Evolutionary conservation across 2,329 filamentous ascomycete species (phyloP).

Genomic region (Phialophora chinensis): DNA sequence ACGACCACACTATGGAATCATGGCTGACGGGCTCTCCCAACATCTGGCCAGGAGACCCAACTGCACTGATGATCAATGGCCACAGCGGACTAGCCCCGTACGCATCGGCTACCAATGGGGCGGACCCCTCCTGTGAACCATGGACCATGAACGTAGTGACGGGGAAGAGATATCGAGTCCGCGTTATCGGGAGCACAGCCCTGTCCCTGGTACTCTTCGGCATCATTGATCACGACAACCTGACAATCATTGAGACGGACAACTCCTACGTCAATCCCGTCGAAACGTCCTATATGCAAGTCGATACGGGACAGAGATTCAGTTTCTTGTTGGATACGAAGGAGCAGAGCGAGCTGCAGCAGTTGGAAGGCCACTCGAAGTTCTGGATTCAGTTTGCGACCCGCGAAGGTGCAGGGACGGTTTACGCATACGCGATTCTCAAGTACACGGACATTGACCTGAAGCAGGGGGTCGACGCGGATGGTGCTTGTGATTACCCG

Average conservation of each 20-base stretch:
- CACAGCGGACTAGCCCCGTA: slow-evolving; percentile 54
- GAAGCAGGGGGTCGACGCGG: slow-evolving; percentile 1
- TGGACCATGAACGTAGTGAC: slow-evolving; percentile 65
- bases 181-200: slow-evolving; percentile 64
- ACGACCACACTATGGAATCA: slow-evolving; percentile 58
- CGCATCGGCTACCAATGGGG: slow-evolving; percentile 38
- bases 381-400: slow-evolving; percentile 52
- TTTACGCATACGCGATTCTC: slow-evolving; percentile 43
- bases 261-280: slow-evolving; percentile 45
- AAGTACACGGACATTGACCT: slow-evolving; percentile 33
- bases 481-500: slow-evolving; percentile 31
- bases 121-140: slow-evolving; percentile 46
- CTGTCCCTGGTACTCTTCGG: slow-evolving; percentile 62
- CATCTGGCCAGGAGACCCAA: slow-evolving; percentile 64
- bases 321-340: slow-evolving; percentile 64
- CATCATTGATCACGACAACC: slow-evolving; percentile 62
- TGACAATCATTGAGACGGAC: slow-evolving; percentile 68
- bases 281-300: slow-evolving; percentile 58
- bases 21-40: slow-evolving; percentile 59
- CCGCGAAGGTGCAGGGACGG: slow-evolving; percentile 36
- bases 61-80: slow-evolving; percentile 65
- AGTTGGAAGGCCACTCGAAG: slow-evolving; percentile 50
- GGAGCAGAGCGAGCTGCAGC: slow-evolving; percentile 38
- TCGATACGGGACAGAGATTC: slow-evolving; percentile 65
- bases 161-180: slow-evolving; percentile 65